phyloP scores from a whole-genome alignment of 1,284 basidiomycete species.

The Mycena sp. region DNA sequence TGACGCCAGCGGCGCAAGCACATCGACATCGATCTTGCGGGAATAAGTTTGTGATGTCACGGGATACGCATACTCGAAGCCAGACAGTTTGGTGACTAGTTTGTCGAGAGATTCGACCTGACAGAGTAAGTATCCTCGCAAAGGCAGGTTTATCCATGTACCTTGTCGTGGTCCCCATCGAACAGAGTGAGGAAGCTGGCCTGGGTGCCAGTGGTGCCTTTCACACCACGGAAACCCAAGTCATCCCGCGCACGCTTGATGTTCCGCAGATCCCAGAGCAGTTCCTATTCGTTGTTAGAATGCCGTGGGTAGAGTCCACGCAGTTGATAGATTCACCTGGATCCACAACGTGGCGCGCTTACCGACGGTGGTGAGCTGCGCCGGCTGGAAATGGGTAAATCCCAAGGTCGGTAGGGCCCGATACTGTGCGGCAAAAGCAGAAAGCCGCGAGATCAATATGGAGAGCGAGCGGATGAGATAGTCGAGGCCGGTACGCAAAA shows the following conservation, averaged over 20 bases:
- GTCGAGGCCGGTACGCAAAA: slow-evolving; percentile 91
- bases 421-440: slow-evolving; percentile 74
- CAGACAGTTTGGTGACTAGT: slow-evolving; percentile 89
- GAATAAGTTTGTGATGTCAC: slow-evolving; percentile 99
- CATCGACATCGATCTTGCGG: slow-evolving; percentile 96
- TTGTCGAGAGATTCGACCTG: slow-evolving; percentile 92
- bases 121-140: neutral
- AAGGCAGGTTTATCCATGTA: slow-evolving; percentile 33
- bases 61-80: slow-evolving; percentile 95
- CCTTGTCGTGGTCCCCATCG: slow-evolving; percentile 95
- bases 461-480: slow-evolving; percentile 90
- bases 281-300: slow-evolving; percentile 62
- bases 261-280: slow-evolving; percentile 97
- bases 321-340: slow-evolving; percentile 60
- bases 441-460: slow-evolving; percentile 89
- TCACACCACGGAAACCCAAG: slow-evolving; percentile 97
- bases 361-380: slow-evolving; percentile 98
- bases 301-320: neutral
- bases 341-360: slow-evolving; percentile 99
- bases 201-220: slow-evolving; percentile 99
- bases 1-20: slow-evolving; percentile 88
- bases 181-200: slow-evolving; percentile 96
- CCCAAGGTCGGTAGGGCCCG: slow-evolving; percentile 90
- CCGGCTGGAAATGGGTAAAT: slow-evolving; percentile 99
- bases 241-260: slow-evolving; percentile 92